Evolutionary conservation across 1,284 basidiomycete genomes (phyloP), one percentile per base, ranked within the genome.

Genomic region (Pseudozyma hubeiensis): DNA sequence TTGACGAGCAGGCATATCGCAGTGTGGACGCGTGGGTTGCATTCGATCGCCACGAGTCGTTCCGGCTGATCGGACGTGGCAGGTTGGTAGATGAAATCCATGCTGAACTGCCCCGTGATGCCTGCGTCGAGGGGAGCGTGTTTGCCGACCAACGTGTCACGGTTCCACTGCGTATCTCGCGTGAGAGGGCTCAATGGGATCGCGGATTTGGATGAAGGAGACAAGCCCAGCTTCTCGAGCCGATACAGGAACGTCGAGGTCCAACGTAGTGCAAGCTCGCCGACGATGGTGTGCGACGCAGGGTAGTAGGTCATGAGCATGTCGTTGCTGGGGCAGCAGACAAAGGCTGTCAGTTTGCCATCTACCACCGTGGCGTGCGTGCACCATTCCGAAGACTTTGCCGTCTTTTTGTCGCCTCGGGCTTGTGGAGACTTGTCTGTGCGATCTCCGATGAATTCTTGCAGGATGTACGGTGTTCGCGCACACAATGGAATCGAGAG

Each of bases 231-330:
- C 53, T 56, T 57, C 14, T 59, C 58, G 19, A 86, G 78, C 14
- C 75, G 66, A 14, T 77, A 65, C 13, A 86, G 75, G 39, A 86
- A 84, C 0, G 70, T 70, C 40, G 71, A 71, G 0, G 86, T 86
- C 85, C 85, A 86, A 39, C 72, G 53, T 56, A 85, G 80, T 0
- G 85, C 84, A 8, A 79, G 67, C 31, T 74, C 66, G 30, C 85
- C 85, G 33, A 85, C 80, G 10, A 64, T 53, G 8, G 77, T 68
- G 30, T 75, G 63, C 7, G 84, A 84, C 6, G 78, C 80, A 53
- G 85, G 79, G 53, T 84, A 82, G 66, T 87, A 87, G 0, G 85
- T 85, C 86, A 86, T 86, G 48, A 87, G 78, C 85, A 87, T 86
- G 73, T 86, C 85, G 75, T 85, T 86, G 39, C 84, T 85, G 0